Conservation (phyloP, 352 stramenopile species). For the Phytophthora hibernalis region DNA sequence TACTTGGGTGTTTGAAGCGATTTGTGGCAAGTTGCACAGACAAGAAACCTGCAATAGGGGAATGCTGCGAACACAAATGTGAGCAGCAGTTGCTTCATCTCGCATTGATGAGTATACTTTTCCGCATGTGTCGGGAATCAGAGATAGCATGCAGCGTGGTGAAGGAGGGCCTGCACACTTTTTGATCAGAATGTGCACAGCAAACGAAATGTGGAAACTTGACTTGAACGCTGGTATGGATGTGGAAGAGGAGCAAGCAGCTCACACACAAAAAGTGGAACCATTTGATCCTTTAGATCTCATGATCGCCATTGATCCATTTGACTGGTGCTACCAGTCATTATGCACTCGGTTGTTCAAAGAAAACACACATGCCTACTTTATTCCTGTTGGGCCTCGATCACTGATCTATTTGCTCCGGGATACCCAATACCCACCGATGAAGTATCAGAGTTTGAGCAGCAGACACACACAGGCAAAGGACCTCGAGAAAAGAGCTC, state of each 20-base stretch:
- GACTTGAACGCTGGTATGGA: not conserved
- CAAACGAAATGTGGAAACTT: not conserved
- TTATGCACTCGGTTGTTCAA: slow-evolving; percentile 34
- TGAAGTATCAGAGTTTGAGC: slow-evolving; percentile 56
- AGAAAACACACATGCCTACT: slow-evolving; percentile 36
- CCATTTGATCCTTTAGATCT: slow-evolving; percentile 46
- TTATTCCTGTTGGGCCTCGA: slow-evolving; percentile 50
- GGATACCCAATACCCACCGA: slow-evolving; percentile 45
- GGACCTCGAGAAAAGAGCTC: not conserved
- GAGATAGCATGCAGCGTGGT: slow-evolving; percentile 43
- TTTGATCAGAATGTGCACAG: slow-evolving; percentile 43
- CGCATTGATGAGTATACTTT: slow-evolving; percentile 46
- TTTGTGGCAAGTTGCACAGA: slow-evolving; percentile 27
- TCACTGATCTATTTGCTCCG: slow-evolving; percentile 48
- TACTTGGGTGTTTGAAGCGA: slow-evolving; percentile 47
- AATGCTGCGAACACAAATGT: slow-evolving; percentile 37
- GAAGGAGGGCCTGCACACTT: slow-evolving; percentile 47
- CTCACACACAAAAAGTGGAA: not conserved
- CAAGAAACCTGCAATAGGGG: slow-evolving; percentile 9
- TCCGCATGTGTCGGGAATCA: slow-evolving; percentile 44
- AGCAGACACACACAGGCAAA: slow-evolving; percentile 1
- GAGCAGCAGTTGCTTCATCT: slow-evolving; percentile 37
- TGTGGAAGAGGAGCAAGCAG: not conserved
- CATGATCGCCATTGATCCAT: slow-evolving; percentile 57
- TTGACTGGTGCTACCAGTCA: slow-evolving; percentile 63